These are phyloP conservation scores for Meyerozyma smithsonii DNA, from an alignment of 1,139 yeast species.

Conservation along the genomic window DNA sequence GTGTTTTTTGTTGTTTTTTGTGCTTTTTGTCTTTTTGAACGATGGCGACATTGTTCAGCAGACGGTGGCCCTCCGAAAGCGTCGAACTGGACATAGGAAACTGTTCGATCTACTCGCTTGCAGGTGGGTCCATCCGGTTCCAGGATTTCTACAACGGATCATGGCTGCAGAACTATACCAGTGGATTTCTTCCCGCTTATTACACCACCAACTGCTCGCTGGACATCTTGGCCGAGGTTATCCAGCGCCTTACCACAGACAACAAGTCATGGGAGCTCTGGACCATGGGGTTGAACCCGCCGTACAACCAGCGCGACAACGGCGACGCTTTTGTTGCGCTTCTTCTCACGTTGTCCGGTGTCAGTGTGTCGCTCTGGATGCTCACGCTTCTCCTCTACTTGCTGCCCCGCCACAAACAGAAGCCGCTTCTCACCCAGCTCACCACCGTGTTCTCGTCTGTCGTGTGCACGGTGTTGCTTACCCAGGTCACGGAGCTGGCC, in stretches of 20 bases:
- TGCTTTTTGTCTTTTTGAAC: conserved; percentile 15
- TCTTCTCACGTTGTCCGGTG: conserved; percentile 36
- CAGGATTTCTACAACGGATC: conserved; percentile 15
- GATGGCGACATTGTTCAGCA: no score
- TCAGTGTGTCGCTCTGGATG: conserved; percentile 51
- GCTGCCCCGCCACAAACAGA: conserved; percentile 39
- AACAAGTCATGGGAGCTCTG: conserved; percentile 1
- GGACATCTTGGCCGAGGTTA: conserved; percentile 11
- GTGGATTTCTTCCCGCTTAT: conserved; percentile 33
- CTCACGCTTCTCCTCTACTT: conserved; percentile 41
- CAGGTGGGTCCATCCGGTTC: conserved; percentile 25
- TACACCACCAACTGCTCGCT: conserved; percentile 40
- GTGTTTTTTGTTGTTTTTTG: conserved; percentile 8
- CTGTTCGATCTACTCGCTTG: conserved; percentile 37
- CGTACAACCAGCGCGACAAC: conserved; percentile 27
- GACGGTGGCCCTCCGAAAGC: conserved; percentile 8
- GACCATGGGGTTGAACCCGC: conserved; percentile 7
- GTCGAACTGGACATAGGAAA: conserved; percentile 19
- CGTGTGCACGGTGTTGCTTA: conserved; percentile 38
- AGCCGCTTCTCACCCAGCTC: conserved; percentile 43
- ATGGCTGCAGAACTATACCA: conserved; percentile 13
- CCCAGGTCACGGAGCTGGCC: conserved; percentile 30
- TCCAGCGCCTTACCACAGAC: conserved; percentile 5
- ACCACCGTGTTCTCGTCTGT: conserved; percentile 44
- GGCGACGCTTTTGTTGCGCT: conserved; percentile 46